Conservation (phyloP, 2,329 filamentous ascomycete species). For the Hypoxylon sp. region DNA sequence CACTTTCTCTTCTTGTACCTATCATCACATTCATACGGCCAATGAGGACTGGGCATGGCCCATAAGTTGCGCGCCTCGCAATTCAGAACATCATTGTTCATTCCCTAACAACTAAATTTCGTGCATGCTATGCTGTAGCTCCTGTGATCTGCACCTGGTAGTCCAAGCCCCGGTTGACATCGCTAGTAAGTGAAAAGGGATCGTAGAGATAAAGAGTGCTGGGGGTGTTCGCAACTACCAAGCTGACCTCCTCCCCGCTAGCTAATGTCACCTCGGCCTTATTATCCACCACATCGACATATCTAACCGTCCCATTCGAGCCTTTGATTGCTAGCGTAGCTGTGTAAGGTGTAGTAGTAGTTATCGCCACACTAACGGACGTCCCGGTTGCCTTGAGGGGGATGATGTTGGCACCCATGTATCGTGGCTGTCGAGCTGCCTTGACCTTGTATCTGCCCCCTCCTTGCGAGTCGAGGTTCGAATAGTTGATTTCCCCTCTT, state of each 20-base stretch:
- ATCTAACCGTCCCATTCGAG: constrained; percentile 47
- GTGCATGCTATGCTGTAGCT: constrained; percentile 37
- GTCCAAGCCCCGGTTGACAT: constrained; percentile 50
- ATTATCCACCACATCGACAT: constrained; percentile 49
- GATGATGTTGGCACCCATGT: constrained; percentile 61
- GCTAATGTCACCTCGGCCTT: constrained; percentile 47
- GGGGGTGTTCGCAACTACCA: constrained; percentile 60
- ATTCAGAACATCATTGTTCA: too few relatives aligned
- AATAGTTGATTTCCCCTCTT: constrained; percentile 51
- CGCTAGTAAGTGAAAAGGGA: constrained; percentile 50
- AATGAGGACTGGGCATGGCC: too few relatives aligned
- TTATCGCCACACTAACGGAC: constrained; percentile 47
- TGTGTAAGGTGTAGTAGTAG: constrained; percentile 49
- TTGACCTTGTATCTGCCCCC: constrained; percentile 54
- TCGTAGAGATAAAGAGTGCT: constrained; percentile 54
- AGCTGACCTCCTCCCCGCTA: constrained; percentile 53
- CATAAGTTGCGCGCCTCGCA: too few relatives aligned
- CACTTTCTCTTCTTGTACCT: too few relatives aligned
- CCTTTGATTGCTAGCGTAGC: constrained; percentile 52
- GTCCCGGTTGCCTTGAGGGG: constrained; percentile 50
- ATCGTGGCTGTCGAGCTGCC: constrained; percentile 52
- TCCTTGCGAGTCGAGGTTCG: constrained; percentile 52
- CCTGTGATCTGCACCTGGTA: constrained; percentile 45
- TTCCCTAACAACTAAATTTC: too few relatives aligned
- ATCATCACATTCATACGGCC: too few relatives aligned